Evolutionary conservation across 495 filamentous ascomycete genomes (phyloP).

Genomic region (Aspergillus nanangensis): DNA sequence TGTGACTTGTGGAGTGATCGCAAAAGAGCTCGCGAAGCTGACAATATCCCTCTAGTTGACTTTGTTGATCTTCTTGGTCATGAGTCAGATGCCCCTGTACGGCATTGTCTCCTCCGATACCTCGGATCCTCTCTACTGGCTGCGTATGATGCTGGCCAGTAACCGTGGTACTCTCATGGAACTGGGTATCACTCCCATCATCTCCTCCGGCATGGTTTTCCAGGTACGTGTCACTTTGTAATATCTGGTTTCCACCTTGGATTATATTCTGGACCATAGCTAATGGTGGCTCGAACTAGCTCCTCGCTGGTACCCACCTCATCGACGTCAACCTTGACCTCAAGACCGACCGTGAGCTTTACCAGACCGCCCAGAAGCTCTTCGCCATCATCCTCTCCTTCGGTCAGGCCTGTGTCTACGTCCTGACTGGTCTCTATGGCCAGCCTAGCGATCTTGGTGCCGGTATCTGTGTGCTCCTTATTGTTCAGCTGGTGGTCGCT

Average conservation of each 20-base stretch:
- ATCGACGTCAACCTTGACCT: slow-evolving; percentile 99
- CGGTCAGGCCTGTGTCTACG: slow-evolving; percentile 94
- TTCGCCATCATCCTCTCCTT: slow-evolving; percentile 97
- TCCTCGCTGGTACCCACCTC: slow-evolving; percentile 97
- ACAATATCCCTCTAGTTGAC: slow-evolving; percentile 60
- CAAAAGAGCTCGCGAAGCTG: slow-evolving; percentile 23
- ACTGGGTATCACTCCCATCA: slow-evolving; percentile 97
- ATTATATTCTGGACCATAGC: slow-evolving; percentile 2
- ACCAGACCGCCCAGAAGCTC: slow-evolving; percentile 99
- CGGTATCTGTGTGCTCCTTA: slow-evolving; percentile 94
- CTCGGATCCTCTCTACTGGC: slow-evolving; percentile 98
- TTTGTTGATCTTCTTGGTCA: slow-evolving; percentile 97
- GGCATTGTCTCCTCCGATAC: slow-evolving; percentile 96
- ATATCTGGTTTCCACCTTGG: not conserved
- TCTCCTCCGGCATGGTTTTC: slow-evolving; percentile 99
- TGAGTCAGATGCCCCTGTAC: slow-evolving; percentile 99
- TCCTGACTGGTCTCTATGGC: slow-evolving; percentile 97
- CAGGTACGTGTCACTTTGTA: slow-evolving; percentile 48
- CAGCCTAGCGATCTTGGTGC: slow-evolving; percentile 93
- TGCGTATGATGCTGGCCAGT: slow-evolving; percentile 99
- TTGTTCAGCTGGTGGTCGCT: slow-evolving; percentile 93
- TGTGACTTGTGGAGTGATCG: slow-evolving; percentile 21
- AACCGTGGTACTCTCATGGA: slow-evolving; percentile 99
- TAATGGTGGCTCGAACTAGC: slow-evolving; percentile 30
- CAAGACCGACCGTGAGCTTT: slow-evolving; percentile 98